Base-by-base conservation (phyloP, 2,329 filamentous ascomycete genomes). In the Aphanocladium album region DNA sequence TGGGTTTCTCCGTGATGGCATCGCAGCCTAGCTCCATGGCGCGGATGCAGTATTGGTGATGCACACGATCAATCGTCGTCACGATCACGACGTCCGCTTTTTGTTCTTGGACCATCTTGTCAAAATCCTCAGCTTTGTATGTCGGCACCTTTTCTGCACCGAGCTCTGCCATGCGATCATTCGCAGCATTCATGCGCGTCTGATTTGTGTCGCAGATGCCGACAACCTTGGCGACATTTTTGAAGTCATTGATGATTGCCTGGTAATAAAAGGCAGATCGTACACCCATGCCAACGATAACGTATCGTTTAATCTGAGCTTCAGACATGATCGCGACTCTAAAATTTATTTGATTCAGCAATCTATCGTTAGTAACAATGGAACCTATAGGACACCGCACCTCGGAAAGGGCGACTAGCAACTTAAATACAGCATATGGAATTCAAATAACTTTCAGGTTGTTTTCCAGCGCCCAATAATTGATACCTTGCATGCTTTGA, bases 1-100 rank as follows among this genome's bases (percentile, higher is more conserved):
- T 81, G 1, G 79, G 79, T 65, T 82, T 82, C 64, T 82, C 79
- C 0, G 76, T 80, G 19, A 81, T 74, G 2, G 79, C 79, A 62
- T 80, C 74, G 63, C 78, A 80, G 8, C 78, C 79, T 4, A 80
- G 68, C 47, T 80, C 78, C 61, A 80, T 70, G 0, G 78, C 77
- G 7, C 76, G 73, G 23, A 79, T 73, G 33, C 78, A 79, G 66
- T 81, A 80, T 5, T 70, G 71, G 61, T 80, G 74, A 67, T 80
- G 79, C 9, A 74, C 76, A 14, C 76, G 72, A 67, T 81, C 78
- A 62, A 80, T 80, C 0, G 79, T 80, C 2, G 78, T 80, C 25
- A 80, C 73, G 51, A 81, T 79, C 16, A 80, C 72, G 57, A 76
- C 76, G 61, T 80, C 77, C 1, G 79, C 77, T 45, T 72, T 74